Conservation (phyloP, 2,329 filamentous ascomycete species). For the Albophoma yamanashiensis region DNA sequence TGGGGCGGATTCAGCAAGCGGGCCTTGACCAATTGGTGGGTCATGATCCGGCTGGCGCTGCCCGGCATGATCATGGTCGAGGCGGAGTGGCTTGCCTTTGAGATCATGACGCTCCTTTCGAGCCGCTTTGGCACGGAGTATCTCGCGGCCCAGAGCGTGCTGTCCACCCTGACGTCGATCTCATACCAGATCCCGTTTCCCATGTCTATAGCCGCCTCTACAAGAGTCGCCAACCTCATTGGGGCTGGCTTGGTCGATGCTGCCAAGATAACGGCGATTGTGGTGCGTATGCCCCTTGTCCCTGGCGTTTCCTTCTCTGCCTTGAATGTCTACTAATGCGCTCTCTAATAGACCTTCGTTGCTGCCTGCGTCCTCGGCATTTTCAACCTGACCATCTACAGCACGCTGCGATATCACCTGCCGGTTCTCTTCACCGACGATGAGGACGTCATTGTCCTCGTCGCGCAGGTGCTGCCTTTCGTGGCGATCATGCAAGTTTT, state of each 20-base stretch:
- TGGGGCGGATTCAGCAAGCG: conserved; percentile 71
- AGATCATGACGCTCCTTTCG: conserved; percentile 75
- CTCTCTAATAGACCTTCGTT: conserved; percentile 36
- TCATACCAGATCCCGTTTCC: conserved; percentile 92
- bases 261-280: conserved; percentile 69
- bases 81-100: conserved; percentile 88
- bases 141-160: conserved; percentile 79
- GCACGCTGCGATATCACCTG: conserved; percentile 58
- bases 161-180: conserved; percentile 67
- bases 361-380: conserved; percentile 62
- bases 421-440: conserved; percentile 72
- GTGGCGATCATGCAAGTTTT: conserved; percentile 86
- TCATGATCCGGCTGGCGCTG: conserved; percentile 76
- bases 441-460: conserved; percentile 54
- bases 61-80: conserved; percentile 91
- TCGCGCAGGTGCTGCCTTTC: conserved; percentile 62
- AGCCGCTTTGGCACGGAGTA: conserved; percentile 70
- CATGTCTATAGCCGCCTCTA: conserved; percentile 77
- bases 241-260: conserved; percentile 74
- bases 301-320: not conserved
- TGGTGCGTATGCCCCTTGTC: conserved; percentile 36
- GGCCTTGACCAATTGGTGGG: conserved; percentile 64
- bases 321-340: not conserved
- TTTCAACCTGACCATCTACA: conserved; percentile 65
- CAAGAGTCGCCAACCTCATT: conserved; percentile 83